Conservation (phyloP, 192 early-diverging fungal species). For the Ramicandelaber brevisporus region DNA sequence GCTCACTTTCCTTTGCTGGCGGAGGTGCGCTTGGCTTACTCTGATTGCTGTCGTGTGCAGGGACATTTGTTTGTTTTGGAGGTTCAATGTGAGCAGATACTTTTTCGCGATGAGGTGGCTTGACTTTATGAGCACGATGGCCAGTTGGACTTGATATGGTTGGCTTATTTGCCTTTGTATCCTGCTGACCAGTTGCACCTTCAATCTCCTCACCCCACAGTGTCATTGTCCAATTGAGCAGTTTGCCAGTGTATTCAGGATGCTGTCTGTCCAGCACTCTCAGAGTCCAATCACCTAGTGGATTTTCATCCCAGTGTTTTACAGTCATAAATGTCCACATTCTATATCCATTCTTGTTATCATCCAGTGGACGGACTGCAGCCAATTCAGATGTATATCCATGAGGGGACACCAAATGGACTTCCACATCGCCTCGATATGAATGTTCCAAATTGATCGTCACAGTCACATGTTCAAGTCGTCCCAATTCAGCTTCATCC, state of each 20-base stretch:
- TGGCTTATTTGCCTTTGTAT: too few species aligned
- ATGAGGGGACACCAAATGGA: conserved; percentile 52
- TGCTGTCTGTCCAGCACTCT: conserved; percentile 33
- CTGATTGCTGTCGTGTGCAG: too few species aligned
- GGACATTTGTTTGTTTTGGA: too few species aligned
- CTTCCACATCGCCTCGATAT: conserved; percentile 63
- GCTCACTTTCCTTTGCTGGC: too few species aligned
- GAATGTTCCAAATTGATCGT: conserved; percentile 58
- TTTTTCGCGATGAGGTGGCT: too few species aligned
- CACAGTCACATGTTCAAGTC: conserved; percentile 71
- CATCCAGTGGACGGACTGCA: conserved; percentile 31
- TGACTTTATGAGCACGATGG: too few species aligned
- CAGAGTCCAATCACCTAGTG: conserved; percentile 59
- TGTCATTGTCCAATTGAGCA: conserved; percentile 38
- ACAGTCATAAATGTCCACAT: conserved; percentile 93
- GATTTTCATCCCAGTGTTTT: conserved; percentile 88
- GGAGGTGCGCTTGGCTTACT: too few species aligned
- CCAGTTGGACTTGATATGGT: too few species aligned
- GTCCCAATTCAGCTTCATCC: conserved; percentile 14
- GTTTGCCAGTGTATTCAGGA: conserved; percentile 20
- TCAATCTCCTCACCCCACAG: conserved; percentile 38
- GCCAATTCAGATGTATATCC: conserved; percentile 39
- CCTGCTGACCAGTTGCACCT: too few species aligned
- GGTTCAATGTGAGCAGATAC: too few species aligned
- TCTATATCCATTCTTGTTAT: conserved; percentile 31